Evolutionary conservation across 2,329 filamentous ascomycete genomes (phyloP).

Genomic region (Talaromyces pinophilus): DNA sequence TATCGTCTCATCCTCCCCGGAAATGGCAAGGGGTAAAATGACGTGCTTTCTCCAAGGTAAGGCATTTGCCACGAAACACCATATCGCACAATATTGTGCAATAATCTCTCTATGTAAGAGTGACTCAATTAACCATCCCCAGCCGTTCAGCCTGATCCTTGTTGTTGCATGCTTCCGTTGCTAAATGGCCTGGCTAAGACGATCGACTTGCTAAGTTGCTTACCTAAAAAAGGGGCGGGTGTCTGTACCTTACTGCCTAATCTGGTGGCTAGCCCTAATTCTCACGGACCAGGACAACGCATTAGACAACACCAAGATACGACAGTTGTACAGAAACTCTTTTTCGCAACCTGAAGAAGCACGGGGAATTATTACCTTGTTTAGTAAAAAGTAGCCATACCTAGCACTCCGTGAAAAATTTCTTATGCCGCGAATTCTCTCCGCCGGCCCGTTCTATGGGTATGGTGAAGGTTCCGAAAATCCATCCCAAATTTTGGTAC

Average conservation of each 20-base stretch:
- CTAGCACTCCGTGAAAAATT: background rate
- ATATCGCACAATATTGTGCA: constrained; percentile 9
- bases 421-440: background rate
- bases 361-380: background rate
- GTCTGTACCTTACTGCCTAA: background rate
- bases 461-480: constrained; percentile 1
- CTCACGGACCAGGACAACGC: background rate
- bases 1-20: background rate
- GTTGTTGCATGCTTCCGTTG: background rate
- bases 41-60: constrained; percentile 8
- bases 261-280: constrained; percentile 4
- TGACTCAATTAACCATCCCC: background rate
- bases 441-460: background rate
- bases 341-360: background rate
- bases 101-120: background rate
- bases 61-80: constrained; percentile 13
- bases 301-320: background rate
- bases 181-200: background rate
- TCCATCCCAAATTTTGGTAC: constrained; percentile 5
- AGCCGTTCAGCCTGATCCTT: background rate
- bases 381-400: background rate
- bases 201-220: background rate
- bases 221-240: background rate
- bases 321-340: background rate
- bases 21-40: constrained; percentile 16